Percentiles rank a stretch among this genome's conserved stretches.
Evolutionary conservation across 202 grass and related monocot species (phyloP).

Genomic region (Digitaria exilis): DNA sequence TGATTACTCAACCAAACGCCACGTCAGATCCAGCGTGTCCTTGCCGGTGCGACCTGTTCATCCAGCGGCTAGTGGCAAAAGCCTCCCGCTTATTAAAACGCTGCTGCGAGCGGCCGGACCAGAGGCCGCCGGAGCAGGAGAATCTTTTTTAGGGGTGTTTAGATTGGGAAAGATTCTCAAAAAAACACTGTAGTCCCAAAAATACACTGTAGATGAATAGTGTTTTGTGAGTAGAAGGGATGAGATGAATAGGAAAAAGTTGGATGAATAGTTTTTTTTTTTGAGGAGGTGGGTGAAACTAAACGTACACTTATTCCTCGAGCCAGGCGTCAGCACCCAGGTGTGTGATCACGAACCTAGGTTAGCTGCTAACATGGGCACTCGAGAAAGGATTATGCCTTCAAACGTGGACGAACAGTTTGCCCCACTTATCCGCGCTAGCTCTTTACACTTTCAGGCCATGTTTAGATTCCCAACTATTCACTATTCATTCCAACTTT

Average conservation of each 20-base stretch:
- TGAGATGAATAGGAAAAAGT: no score
- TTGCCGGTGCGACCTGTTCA: neutral
- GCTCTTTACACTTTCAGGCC: neutral
- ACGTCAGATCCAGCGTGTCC: neutral
- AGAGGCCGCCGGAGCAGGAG: neutral
- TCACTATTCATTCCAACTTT: no score
- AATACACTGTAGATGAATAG: no score
- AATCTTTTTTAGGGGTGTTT: no score
- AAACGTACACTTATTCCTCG: no score
- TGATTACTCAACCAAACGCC: no score
- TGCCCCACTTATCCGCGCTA: neutral
- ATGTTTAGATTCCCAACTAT: no score
- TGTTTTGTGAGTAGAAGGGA: no score
- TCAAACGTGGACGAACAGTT: neutral
- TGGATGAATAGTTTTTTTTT: no score
- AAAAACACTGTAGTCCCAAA: no score
- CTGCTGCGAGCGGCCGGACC: neutral
- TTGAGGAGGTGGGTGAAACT: no score
- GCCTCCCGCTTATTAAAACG: neutral
- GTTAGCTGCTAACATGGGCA: conserved; percentile 30
- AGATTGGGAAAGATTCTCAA: no score
- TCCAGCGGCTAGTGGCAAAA: conserved; percentile 2
- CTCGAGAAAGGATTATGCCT: neutral
- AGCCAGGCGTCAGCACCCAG: neutral
- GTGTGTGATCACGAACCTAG: neutral